Percentiles rank a stretch among this genome's conserved stretches.
These are phyloP conservation scores for Lupinus albus DNA, from an alignment of 306 rosid genomes.

Conservation along the genomic window DNA sequence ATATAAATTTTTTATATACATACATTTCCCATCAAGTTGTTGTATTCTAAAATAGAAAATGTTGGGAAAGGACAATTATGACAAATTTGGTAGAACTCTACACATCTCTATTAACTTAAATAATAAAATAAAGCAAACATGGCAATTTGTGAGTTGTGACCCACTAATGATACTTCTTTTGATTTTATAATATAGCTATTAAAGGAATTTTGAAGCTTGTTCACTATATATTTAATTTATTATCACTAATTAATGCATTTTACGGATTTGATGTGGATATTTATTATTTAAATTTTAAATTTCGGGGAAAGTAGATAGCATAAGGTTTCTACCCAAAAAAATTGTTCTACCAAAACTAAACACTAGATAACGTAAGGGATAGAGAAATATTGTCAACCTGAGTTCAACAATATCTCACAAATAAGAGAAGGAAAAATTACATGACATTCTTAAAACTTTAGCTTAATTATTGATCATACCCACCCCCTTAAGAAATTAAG, in stretches of 20 bases:
- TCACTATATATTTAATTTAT: slow-evolving; percentile 13
- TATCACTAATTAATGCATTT: too few relatives aligned
- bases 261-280: too few relatives aligned
- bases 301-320: too few relatives aligned
- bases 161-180: slow-evolving; percentile 39
- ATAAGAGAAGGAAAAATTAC: not conserved
- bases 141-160: slow-evolving; percentile 27
- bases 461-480: too few relatives aligned
- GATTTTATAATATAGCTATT: slow-evolving; percentile 1
- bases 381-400: slow-evolving; percentile 3
- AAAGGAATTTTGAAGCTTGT: not conserved
- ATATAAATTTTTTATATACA: too few relatives aligned
- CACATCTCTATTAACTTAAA: slow-evolving; percentile 17
- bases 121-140: slow-evolving; percentile 17
- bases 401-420: slow-evolving; percentile 6
- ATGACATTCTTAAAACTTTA: too few relatives aligned
- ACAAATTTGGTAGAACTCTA: slow-evolving; percentile 34
- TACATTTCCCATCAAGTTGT: not conserved
- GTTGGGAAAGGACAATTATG: slow-evolving; percentile 25
- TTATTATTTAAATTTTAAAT: too few relatives aligned
- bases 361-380: not conserved
- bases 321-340: too few relatives aligned
- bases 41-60: slow-evolving; percentile 27
- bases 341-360: too few relatives aligned
- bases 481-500: too few relatives aligned